These are phyloP conservation scores for Gypsophila paniculata DNA, from an alignment of 179 eudicot species.

Conservation along the genomic window DNA sequence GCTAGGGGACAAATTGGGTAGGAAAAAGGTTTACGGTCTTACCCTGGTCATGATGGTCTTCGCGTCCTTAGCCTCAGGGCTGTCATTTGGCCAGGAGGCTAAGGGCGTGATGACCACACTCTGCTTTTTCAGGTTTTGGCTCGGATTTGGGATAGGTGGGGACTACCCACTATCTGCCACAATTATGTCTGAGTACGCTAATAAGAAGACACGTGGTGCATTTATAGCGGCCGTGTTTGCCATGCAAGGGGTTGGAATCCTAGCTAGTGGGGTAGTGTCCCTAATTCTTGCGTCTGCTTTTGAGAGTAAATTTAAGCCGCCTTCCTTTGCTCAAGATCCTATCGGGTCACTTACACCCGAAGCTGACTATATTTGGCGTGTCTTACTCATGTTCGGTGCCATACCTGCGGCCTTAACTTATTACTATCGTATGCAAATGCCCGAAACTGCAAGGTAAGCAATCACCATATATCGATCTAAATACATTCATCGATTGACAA, in stretches of 20 bases:
- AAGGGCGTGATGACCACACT: conserved; percentile 37
- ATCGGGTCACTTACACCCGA: conserved; percentile 28
- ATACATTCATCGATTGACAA: no score
- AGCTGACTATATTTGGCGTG: conserved; percentile 44
- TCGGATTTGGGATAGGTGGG: conserved; percentile 53
- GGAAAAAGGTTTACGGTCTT: conserved; percentile 41
- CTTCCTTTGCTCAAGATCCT: conserved; percentile 21
- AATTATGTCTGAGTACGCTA: conserved; percentile 56
- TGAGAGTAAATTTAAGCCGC: conserved; percentile 27
- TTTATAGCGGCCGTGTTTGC: conserved; percentile 60
- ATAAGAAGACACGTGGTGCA: conserved; percentile 46
- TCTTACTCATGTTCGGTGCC: conserved; percentile 45
- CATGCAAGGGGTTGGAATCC: conserved; percentile 45
- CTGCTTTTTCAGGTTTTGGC: conserved; percentile 51
- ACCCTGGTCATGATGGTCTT: conserved; percentile 38
- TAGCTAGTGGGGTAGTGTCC: conserved; percentile 31
- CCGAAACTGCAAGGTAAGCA: conserved; percentile 44
- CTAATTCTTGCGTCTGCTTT: conserved; percentile 27
- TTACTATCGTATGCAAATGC: conserved; percentile 53
- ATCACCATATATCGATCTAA: no score
- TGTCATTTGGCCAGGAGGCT: conserved; percentile 31
- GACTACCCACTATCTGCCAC: conserved; percentile 60
- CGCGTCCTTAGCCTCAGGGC: conserved; percentile 37
- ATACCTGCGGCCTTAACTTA: conserved; percentile 42
- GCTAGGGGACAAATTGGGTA: conserved; percentile 47